These are phyloP conservation scores for Panellus pusillus DNA, from an alignment of 768 basidiomycete species.

Conservation along the genomic window DNA sequence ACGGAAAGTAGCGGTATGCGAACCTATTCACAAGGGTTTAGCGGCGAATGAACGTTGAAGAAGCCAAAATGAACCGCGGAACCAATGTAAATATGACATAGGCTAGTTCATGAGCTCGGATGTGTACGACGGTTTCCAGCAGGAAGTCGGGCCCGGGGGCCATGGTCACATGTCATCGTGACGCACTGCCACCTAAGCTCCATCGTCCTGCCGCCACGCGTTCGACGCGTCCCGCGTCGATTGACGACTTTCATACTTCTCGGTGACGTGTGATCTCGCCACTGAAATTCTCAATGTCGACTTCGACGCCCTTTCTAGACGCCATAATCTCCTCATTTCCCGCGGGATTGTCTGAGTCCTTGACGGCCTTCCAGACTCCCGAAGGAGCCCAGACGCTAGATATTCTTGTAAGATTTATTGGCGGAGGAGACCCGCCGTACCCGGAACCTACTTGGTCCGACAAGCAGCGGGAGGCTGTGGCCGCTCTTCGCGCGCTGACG, in stretches of 20 bases:
- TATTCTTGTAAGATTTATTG: slow-evolving; percentile 42
- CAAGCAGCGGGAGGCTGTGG: slow-evolving; percentile 33
- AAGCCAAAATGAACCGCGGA: too few species aligned
- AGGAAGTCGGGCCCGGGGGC: too few species aligned
- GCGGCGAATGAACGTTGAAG: too few species aligned
- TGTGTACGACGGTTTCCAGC: too few species aligned
- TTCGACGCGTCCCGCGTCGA: background rate
- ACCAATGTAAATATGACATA: too few species aligned
- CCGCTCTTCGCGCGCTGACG: slow-evolving; percentile 31
- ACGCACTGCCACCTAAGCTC: background rate
- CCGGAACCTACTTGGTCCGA: slow-evolving; percentile 35
- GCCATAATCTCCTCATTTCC: slow-evolving; percentile 10
- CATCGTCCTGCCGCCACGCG: background rate
- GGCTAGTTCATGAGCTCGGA: too few species aligned
- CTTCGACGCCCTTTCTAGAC: slow-evolving; percentile 10
- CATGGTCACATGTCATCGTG: too few species aligned
- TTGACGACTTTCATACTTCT: background rate
- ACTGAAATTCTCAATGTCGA: background rate
- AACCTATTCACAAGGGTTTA: too few species aligned
- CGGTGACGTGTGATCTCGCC: background rate
- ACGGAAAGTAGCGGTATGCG: too few species aligned
- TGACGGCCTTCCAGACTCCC: slow-evolving; percentile 4
- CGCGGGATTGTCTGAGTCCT: slow-evolving; percentile 6
- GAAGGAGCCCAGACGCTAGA: slow-evolving; percentile 32
- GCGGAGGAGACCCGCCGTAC: slow-evolving; percentile 38